phyloP scores from a whole-genome alignment of 1,284 basidiomycete species.

The Peniophora sp. region DNA sequence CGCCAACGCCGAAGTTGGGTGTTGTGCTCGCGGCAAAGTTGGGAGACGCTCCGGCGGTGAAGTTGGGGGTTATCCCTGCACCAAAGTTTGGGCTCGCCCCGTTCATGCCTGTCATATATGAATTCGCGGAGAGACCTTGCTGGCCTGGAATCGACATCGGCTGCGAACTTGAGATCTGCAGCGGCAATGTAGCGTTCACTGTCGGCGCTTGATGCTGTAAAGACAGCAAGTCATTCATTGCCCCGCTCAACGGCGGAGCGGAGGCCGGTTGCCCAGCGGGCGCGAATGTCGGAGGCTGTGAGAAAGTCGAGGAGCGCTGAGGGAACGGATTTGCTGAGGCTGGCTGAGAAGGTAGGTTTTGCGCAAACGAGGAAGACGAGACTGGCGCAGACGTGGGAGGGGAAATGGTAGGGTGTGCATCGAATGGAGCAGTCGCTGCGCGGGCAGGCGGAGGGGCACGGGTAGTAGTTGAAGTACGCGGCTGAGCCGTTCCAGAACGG shows the following conservation, averaged over 20 bases:
- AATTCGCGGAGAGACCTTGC: background rate
- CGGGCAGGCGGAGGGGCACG: slow-evolving; percentile 17
- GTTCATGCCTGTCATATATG: background rate
- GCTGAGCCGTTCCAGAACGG: slow-evolving; percentile 16
- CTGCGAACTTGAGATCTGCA: slow-evolving; percentile 35
- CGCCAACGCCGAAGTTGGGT: background rate
- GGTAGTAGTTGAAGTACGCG: slow-evolving; percentile 21
- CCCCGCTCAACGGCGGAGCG: slow-evolving; percentile 9
- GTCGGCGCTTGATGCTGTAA: slow-evolving; percentile 33
- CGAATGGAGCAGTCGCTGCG: slow-evolving; percentile 35
- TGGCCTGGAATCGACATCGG: slow-evolving; percentile 6
- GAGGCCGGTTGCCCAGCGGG: slow-evolving; percentile 6
- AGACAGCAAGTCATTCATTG: slow-evolving; percentile 45
- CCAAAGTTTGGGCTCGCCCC: slow-evolving; percentile 1
- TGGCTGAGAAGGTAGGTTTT: slow-evolving; percentile 4
- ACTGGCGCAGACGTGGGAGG: slow-evolving; percentile 1
- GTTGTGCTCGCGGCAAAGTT: background rate
- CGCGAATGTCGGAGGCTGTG: slow-evolving; percentile 1
- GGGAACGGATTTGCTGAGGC: slow-evolving; percentile 9
- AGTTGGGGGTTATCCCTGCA: background rate
- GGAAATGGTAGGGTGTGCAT: slow-evolving; percentile 14
- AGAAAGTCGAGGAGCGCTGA: slow-evolving; percentile 13
- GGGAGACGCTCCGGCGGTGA: background rate
- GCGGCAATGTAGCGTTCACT: slow-evolving; percentile 39
- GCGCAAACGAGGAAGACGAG: slow-evolving; percentile 7